These are phyloP conservation scores for Gymnopilus dilepis DNA, from an alignment of 768 basidiomycete species.

Conservation along the genomic window DNA sequence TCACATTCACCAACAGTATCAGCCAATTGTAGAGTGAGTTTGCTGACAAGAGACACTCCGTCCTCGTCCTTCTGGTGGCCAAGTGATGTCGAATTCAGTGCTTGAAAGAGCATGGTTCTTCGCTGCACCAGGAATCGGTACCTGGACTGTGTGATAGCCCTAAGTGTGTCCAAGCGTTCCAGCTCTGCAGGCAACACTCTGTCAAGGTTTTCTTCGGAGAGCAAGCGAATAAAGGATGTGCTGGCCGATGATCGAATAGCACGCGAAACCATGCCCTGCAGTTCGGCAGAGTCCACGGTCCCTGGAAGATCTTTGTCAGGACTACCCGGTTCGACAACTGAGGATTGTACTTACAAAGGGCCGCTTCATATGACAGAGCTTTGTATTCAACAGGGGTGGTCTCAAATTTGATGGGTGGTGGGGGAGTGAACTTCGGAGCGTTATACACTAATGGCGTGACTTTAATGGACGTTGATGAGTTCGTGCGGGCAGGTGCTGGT, in stretches of 20 bases:
- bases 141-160: slow-evolving; percentile 60
- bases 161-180: slow-evolving; percentile 58
- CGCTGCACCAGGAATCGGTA: slow-evolving; percentile 72
- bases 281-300: slow-evolving; percentile 64
- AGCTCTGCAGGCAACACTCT: slow-evolving; percentile 61
- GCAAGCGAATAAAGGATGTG: slow-evolving; percentile 73
- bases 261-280: slow-evolving; percentile 74
- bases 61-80: slow-evolving; percentile 41
- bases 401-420: slow-evolving; percentile 63
- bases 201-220: slow-evolving; percentile 68
- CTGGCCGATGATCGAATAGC: slow-evolving; percentile 72
- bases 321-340: slow-evolving; percentile 3
- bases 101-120: slow-evolving; percentile 73
- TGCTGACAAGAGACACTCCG: slow-evolving; percentile 41
- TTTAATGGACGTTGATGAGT: slow-evolving; percentile 1
- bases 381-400: slow-evolving; percentile 65
- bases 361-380: slow-evolving; percentile 71
- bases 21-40: slow-evolving; percentile 61
- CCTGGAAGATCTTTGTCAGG: slow-evolving; percentile 35
- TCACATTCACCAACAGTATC: slow-evolving; percentile 66
- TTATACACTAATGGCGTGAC: slow-evolving; percentile 4
- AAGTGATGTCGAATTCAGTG: slow-evolving; percentile 58
- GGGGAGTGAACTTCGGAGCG: slow-evolving; percentile 46
- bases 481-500: neutral
- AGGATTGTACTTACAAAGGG: slow-evolving; percentile 48